Conservation (phyloP, 805 yeast genomes). For the Cyberlindnera subsufficiens region DNA sequence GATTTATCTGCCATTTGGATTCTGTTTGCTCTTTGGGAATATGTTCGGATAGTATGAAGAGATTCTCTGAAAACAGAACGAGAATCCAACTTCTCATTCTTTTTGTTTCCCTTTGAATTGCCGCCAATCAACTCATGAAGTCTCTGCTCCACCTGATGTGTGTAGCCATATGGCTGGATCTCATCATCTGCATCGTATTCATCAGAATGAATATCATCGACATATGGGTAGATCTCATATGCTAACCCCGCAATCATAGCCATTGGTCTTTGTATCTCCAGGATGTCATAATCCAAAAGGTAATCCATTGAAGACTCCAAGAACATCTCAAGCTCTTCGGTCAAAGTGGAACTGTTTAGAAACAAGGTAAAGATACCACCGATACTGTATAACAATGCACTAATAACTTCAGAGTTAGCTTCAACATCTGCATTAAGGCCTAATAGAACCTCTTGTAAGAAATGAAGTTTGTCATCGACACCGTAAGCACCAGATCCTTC, state of each 20-base stretch:
- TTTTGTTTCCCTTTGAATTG: constrained; percentile 46
- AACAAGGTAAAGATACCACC: constrained; percentile 21
- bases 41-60: constrained; percentile 38
- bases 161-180: constrained; percentile 48
- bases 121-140: constrained; percentile 40
- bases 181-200: constrained; percentile 38
- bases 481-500: constrained; percentile 25
- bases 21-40: constrained; percentile 29
- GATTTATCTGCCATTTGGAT: constrained; percentile 15
- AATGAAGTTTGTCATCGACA: constrained; percentile 16
- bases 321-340: constrained; percentile 18
- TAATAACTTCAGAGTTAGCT: constrained; percentile 11
- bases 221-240: constrained; percentile 24
- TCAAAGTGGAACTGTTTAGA: constrained; percentile 7
- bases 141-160: constrained; percentile 37
- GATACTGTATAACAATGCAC: constrained; percentile 18
- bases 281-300: constrained; percentile 13
- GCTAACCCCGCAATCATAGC: constrained; percentile 22
- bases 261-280: constrained; percentile 19
- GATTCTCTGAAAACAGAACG: constrained; percentile 59
- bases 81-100: constrained; percentile 55
- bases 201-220: constrained; percentile 36
- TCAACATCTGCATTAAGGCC: constrained; percentile 7
- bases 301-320: constrained; percentile 16
- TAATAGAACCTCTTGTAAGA: constrained; percentile 13